Evolutionary conservation across 78 protist species (phyloP).

Genomic region (Acrasis kona): DNA sequence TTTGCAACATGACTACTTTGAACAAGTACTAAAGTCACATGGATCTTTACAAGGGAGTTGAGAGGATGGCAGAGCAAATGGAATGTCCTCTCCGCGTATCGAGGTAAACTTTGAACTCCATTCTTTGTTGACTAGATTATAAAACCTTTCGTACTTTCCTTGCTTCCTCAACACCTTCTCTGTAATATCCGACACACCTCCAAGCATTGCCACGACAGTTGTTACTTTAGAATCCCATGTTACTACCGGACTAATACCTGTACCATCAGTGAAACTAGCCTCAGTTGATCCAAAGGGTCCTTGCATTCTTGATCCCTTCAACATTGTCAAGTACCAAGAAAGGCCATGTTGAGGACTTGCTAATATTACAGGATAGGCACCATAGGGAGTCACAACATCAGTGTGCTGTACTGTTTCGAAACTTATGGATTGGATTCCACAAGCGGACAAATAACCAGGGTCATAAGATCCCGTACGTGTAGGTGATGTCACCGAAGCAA

Average conservation of each 20-base stretch:
- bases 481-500: no score
- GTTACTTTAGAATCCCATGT: conserved; percentile 52
- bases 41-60: no score
- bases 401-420: no score
- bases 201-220: conserved; percentile 25
- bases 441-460: no score
- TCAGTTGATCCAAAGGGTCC: conserved; percentile 42
- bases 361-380: conserved; percentile 33
- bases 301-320: conserved; percentile 41
- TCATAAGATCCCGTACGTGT: no score
- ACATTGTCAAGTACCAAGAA: conserved; percentile 38
- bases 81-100: no score
- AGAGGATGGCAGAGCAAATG: no score
- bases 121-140: conserved; percentile 15
- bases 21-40: no score
- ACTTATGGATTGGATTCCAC: no score
- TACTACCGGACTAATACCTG: conserved; percentile 22
- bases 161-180: background rate
- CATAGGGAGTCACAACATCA: no score
- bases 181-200: conserved; percentile 24
- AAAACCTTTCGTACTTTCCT: conserved; percentile 9
- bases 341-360: conserved; percentile 18
- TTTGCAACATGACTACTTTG: no score
- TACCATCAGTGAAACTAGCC: conserved; percentile 20
- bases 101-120: no score